These are phyloP conservation scores for Cercospora nicotianae DNA, from an alignment of 2,329 filamentous ascomycete species.

Conservation along the genomic window DNA sequence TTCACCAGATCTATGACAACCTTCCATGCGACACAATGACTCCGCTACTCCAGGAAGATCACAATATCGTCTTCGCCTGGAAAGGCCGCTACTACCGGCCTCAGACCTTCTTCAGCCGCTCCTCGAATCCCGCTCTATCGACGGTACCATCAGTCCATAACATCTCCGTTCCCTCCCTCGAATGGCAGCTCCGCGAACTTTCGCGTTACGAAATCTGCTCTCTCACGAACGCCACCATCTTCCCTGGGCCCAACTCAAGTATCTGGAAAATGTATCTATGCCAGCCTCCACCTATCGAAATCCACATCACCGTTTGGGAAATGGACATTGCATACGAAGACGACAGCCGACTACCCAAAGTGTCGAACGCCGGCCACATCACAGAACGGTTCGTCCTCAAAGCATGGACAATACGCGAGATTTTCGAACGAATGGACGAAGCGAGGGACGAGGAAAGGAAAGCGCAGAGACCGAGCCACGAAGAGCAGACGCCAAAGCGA, in stretches of 20 bases:
- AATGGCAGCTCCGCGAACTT: conserved; percentile 16
- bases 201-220: conserved; percentile 2
- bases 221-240: not conserved
- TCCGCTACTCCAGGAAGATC: not conserved
- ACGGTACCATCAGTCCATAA: not conserved
- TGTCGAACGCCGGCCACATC: not conserved
- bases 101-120: conserved; percentile 12
- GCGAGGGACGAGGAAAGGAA: not conserved
- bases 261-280: conserved; percentile 17
- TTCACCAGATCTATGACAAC: conserved; percentile 10
- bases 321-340: not conserved
- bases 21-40: not conserved
- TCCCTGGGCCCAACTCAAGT: not conserved
- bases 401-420: conserved; percentile 11
- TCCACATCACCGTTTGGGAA: conserved; percentile 11
- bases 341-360: not conserved
- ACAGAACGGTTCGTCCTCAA: conserved; percentile 2
- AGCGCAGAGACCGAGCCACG: not conserved
- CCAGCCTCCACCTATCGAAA: conserved; percentile 10
- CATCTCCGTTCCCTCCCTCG: not conserved
- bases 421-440: conserved; percentile 15
- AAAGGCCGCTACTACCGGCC: conserved; percentile 6
- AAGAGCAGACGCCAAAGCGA: not conserved
- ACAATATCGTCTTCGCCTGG: conserved; percentile 7
- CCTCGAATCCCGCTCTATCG: not conserved